These are phyloP conservation scores for Cronartium quercuum DNA, from an alignment of 1,284 basidiomycete species.

Conservation along the genomic window DNA sequence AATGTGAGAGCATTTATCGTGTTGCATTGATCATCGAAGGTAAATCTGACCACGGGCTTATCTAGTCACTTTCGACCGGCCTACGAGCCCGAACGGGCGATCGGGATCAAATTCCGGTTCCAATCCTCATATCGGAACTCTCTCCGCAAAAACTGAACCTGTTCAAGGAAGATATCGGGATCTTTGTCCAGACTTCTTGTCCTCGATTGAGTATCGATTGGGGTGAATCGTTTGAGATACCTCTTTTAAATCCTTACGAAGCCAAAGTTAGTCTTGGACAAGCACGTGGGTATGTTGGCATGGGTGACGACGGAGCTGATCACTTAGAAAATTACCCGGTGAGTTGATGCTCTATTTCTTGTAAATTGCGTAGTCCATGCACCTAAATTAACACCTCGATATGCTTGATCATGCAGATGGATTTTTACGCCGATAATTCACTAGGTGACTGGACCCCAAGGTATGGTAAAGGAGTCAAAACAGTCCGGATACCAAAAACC, in stretches of 20 bases:
- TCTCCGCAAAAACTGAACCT: conserved; percentile 86
- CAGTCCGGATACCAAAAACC: background rate
- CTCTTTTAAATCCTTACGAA: conserved; percentile 89
- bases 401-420: conserved; percentile 3
- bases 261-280: conserved; percentile 77
- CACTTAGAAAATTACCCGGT: conserved; percentile 20
- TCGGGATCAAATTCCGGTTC: conserved; percentile 62
- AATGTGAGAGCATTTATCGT: conserved; percentile 53
- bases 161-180: conserved; percentile 68
- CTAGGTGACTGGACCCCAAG: conserved; percentile 35
- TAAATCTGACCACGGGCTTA: conserved; percentile 1
- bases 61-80: conserved; percentile 61
- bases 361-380: background rate
- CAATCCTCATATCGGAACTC: conserved; percentile 88
- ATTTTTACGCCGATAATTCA: conserved; percentile 32
- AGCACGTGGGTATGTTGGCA: conserved; percentile 58
- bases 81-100: conserved; percentile 29
- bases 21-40: background rate
- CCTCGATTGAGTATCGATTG: conserved; percentile 95
- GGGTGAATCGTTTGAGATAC: conserved; percentile 68
- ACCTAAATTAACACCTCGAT: background rate
- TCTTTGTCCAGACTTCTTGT: conserved; percentile 92
- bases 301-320: conserved; percentile 50
- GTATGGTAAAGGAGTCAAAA: background rate
- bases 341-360: background rate